Evolutionary conservation across 371 early-diverging fungal species (phyloP), one percentile per base, ranked within the genome.

Genomic region (Lichtheimia corymbifera): DNA sequence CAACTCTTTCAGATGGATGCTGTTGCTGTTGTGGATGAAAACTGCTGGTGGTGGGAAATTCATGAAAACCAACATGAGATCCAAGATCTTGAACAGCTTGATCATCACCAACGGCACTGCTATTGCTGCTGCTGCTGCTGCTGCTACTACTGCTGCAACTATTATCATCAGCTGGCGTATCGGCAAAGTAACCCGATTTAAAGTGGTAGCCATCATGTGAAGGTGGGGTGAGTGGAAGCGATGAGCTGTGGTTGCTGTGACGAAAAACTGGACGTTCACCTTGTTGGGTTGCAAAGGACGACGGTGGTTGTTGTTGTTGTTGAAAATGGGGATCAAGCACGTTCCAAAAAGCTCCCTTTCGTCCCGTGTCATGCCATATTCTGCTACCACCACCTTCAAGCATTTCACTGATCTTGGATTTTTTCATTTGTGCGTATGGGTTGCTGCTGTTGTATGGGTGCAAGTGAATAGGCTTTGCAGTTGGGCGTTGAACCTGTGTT

Each of bases 371-470:
- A 9, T 61, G 40, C 68, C 63, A 63, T 14, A 67, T 28, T 35
- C 55, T 41, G 35, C 11, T 35, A 28, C 67, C 54, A 24, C 63
- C 63, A n/a, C 40, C 42, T 15, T 62, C 51, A 15, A 67, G 61
- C 68, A 67, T 67, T 27, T 57, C 56, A 18, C 45, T 54, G 55
- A 63, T 53, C n/a, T 52, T 56, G 43, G 55, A 53, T 24, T 63
- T 61, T 28, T 44, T 58, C n/a, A 35, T 35, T 35, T 35, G 35
- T 35, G 35, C 35, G 24, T 58, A 59, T 22, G 54, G 54, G 22
- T 54, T 42, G 17, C 47, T 35, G 14, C n/a, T 35, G 35, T 35
- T 35, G 35, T 35, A 35, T 9, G 35, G 35, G 11, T 35, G 35
- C 35, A 35, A 35, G 9, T 35, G 35, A 35, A 35, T 20, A 53